These are phyloP conservation scores for Rhizopogon rudus DNA, from an alignment of 768 basidiomycete genomes.

Conservation along the genomic window DNA sequence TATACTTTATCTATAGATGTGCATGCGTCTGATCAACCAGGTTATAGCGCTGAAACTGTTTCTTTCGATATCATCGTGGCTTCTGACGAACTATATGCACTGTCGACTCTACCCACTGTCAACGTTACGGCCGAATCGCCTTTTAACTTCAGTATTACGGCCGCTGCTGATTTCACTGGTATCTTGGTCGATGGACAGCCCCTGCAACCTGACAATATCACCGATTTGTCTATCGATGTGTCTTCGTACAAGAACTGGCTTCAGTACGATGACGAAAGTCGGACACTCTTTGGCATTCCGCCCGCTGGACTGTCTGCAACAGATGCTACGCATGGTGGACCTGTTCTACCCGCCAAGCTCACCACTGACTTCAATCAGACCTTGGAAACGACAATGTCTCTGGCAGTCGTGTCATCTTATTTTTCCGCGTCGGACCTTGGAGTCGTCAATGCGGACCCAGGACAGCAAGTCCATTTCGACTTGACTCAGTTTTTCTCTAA, in stretches of 20 bases:
- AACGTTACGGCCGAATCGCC: slow-evolving; percentile 60
- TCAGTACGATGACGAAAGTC: slow-evolving; percentile 48
- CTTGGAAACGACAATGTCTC: slow-evolving; percentile 53
- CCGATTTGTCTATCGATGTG: slow-evolving; percentile 52
- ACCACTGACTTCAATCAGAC: slow-evolving; percentile 65
- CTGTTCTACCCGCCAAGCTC: slow-evolving; percentile 55
- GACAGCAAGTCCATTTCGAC: slow-evolving; percentile 46
- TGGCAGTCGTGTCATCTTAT: slow-evolving; percentile 69
- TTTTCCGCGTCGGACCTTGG: slow-evolving; percentile 59
- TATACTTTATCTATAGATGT: slow-evolving; percentile 48
- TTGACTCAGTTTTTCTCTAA: slow-evolving; percentile 56
- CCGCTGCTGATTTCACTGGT: slow-evolving; percentile 56
- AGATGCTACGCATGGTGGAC: slow-evolving; percentile 27
- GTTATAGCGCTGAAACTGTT: slow-evolving; percentile 57
- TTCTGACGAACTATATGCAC: slow-evolving; percentile 57
- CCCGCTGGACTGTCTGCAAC: slow-evolving; percentile 32
- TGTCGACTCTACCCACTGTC: slow-evolving; percentile 50
- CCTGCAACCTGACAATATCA: slow-evolving; percentile 56
- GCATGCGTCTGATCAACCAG: slow-evolving; percentile 67
- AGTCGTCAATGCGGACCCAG: slow-evolving; percentile 48
- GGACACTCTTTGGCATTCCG: slow-evolving; percentile 63
- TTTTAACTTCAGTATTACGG: slow-evolving; percentile 48
- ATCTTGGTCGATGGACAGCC: slow-evolving; percentile 57
- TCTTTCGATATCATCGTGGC: slow-evolving; percentile 67
- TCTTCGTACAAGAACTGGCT: slow-evolving; percentile 54